Conservation (phyloP, 805 yeast species). For the Zygosaccharomyces lentus region DNA sequence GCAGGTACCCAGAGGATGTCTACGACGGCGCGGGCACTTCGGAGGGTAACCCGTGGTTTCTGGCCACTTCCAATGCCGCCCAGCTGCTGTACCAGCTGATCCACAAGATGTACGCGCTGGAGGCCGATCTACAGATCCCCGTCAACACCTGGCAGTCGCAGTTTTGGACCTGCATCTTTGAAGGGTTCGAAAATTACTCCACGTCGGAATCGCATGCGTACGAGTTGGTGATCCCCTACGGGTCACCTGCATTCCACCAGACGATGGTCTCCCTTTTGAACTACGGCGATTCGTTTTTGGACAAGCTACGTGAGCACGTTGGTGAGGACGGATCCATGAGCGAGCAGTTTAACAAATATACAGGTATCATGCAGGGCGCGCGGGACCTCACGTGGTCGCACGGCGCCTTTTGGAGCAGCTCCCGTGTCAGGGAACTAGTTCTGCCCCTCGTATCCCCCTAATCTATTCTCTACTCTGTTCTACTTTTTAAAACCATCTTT, state of each 20-base stretch:
- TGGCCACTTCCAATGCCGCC: slow-evolving; percentile 66
- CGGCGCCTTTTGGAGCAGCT: slow-evolving; percentile 67
- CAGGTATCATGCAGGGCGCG: slow-evolving; percentile 89
- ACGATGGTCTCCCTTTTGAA: slow-evolving; percentile 44
- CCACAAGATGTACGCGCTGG: slow-evolving; percentile 38
- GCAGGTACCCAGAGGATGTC: slow-evolving; percentile 89
- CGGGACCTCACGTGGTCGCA: slow-evolving; percentile 86
- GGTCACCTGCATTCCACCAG: slow-evolving; percentile 42
- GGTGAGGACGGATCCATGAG: slow-evolving; percentile 68
- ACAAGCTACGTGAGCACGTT: slow-evolving; percentile 53
- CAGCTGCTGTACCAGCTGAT: slow-evolving; percentile 57
- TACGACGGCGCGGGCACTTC: slow-evolving; percentile 70
- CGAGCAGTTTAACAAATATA: slow-evolving; percentile 80
- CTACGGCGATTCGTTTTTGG: slow-evolving; percentile 66
- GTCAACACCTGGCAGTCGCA: slow-evolving; percentile 19
- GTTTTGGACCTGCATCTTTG: slow-evolving; percentile 29
- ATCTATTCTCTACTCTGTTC: not conserved
- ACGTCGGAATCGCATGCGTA: slow-evolving; percentile 7
- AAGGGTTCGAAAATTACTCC: slow-evolving; percentile 8
- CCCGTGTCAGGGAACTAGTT: slow-evolving; percentile 51
- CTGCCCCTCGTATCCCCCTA: slow-evolving; percentile 3
- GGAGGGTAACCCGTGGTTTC: slow-evolving; percentile 94
- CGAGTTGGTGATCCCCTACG: slow-evolving; percentile 27
- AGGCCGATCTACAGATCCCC: slow-evolving; percentile 44
- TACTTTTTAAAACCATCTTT: not conserved